Base-by-base conservation (phyloP, 495 filamentous ascomycete species). In the Penicillium odoratum region DNA sequence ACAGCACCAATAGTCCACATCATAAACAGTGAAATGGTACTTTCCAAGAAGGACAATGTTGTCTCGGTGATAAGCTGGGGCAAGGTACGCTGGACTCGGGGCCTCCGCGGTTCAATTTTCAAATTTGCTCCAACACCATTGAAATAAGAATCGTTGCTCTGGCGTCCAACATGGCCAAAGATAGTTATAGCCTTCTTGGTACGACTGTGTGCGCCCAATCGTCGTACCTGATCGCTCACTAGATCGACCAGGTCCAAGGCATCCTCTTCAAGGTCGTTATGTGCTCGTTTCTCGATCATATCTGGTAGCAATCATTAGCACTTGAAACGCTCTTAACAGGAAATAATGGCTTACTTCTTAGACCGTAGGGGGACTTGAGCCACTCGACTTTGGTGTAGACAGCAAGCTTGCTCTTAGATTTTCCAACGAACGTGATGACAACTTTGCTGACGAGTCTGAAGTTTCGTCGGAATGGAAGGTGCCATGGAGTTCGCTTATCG, bases 171-270 rank as follows among this genome's bases (percentile, higher is more conserved):
- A 53, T 88, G 82, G 48, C 94, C 94, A 69, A 97, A 98, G 21
- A 97, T 90, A 53, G 88, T 84, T 52, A 96, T 88, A 42, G 93
- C 93, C 60, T 93, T 90, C 74, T 92, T 93, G 44, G 92, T 97
- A 53, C 89, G 85, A 67, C 87, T 89, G 68, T 93, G 85, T 44
- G 85, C 79, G 34, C 65, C 92, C 0, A 98, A 83, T 64, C 85
- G 87, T 36, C 88, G 83, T 45, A 96, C 91, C 68, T 97, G 92
- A 59, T 97, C 92, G 18, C 87, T 87, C 29, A 92, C 87, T 9
- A 97, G 79, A 70, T 96, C 92, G 9, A 86, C 81, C 3, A 98
- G 81, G 72, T 96, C 92, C 55, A 90, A 80, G 1, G 92, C 91
- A 65, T 96, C 92, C 51, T 90, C 84, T 55, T 87, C 82, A 29